Base-by-base conservation (phyloP, 164 flowering plant genomes). In the Amborella trichopoda region DNA sequence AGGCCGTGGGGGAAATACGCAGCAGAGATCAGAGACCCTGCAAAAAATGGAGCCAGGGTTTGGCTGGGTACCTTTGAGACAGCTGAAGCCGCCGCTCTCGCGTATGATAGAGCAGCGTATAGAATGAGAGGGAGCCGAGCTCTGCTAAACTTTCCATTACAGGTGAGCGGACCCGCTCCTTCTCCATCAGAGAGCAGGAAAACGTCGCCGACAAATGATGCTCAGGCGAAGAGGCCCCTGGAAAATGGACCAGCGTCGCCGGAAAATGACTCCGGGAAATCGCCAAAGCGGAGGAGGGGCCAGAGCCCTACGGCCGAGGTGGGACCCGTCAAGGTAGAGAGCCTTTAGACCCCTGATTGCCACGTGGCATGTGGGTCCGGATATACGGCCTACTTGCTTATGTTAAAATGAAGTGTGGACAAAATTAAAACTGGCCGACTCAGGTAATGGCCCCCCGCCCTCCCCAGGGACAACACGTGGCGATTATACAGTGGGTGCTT, bases 11-110 rank as follows among this genome's bases (percentile, higher is more conserved):
- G 74, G 22, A 70, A 66, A 23, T 70, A 49, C 36, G 74, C 71
- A 10, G 63, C 74, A 11, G 74, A 70, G 59, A 70, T 70, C 5
- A 50, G 71, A 4, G 74, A 66, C 43, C 74, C 75, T 28, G 71
- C 75, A 17, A 70, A 60, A 62, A 70, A 64, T 54, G 75, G 75
- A 13, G 75, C 75, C 2, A 28, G 75, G 19, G 75, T 70, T 33
- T 70, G 75, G 75, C 67, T 70, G 19, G 75, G 75, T 13, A 70
- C 74, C 6, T 70, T 59, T 32, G 66, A 66, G 36, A 70, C 74
- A 10, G 74, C 71, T 6, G 75, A 70, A 56, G 75, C 63, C 27
- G 75, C 75, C 3, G 75, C 75, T 0, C 22, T 63, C 50, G 74
- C 76, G 28, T 71, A 71, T 45, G 76, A 68, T 23, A 41, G 64